Evolutionary conservation across 139 green algal genomes (phyloP).

Genomic region (Haematococcus sp.): DNA sequence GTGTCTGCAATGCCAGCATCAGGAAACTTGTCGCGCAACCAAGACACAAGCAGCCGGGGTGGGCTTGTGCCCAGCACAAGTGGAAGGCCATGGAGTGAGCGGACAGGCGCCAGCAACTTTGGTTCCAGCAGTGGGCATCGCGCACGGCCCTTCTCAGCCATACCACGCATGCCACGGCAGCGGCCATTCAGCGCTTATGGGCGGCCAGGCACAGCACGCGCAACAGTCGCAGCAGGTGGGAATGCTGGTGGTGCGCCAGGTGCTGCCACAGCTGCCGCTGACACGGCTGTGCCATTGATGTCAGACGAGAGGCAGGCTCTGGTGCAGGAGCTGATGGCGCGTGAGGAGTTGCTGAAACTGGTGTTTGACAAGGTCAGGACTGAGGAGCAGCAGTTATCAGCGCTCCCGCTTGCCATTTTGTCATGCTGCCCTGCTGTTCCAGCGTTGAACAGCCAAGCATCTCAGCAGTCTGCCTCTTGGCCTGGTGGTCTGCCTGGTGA

Average conservation of each 20-base stretch:
- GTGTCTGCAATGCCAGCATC: not conserved
- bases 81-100: not conserved
- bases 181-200: not conserved
- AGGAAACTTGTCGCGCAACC: no score
- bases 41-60: not conserved
- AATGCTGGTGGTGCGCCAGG: not conserved
- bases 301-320: constrained; percentile 6
- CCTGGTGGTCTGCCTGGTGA: no score
- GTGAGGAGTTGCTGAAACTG: constrained; percentile 17
- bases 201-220: not conserved
- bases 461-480: no score
- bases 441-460: no score
- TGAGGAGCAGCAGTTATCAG: no score
- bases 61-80: not conserved
- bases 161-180: not conserved
- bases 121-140: not conserved
- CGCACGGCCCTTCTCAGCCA: constrained; percentile 1
- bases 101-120: not conserved
- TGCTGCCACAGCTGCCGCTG: not conserved
- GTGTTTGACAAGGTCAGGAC: constrained; percentile 24
- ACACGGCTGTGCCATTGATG: not conserved
- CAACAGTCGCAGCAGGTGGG: not conserved
- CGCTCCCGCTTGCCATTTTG: no score
- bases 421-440: no score
- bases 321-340: constrained; percentile 3